Base-by-base conservation (phyloP, 192 early-diverging fungal species). In the Oehlia diaphana region DNA sequence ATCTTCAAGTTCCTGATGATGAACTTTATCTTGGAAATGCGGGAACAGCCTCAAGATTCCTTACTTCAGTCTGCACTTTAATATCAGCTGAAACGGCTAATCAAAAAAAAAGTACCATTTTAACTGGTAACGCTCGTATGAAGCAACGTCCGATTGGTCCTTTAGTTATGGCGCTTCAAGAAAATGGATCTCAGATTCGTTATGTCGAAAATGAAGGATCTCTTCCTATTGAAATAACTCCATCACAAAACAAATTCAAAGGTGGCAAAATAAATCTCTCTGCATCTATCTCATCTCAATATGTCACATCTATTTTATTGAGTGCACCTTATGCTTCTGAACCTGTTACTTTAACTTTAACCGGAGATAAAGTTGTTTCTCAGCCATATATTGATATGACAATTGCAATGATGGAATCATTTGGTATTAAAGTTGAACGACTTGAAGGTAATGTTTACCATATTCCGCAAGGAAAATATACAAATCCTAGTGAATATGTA, bases 321-420 rank as follows among this genome's bases (percentile, higher is more conserved):
- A 96, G 96, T 61, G 98, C 97, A 1, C 98, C 98, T 7, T 98
- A 98, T 81, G 96, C 97, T 16, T 86, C 85, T 67, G 82, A 90
- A 58, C 87, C 92, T 0, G 94, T 98, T 14, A 91, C 90, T 16
- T 86, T 99, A 58, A 93, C 90, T 70, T 87, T 99, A 31, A 91
- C 92, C 23, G 97, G 96, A 69, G 97, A 95, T 53, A 91, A 96
- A 76, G 97, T 99, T 35, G 95, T 99, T 66, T 97, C 95, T 50
- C 95, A 97, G 82, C 96, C 94, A 12, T 99, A 99, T 86, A 99
- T 99, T 80, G 98, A 99, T 84, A 98, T 99, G 98, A 99, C 98
- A 6, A 92, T 97, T 64, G 91, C 94, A 44, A 99, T 99, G 97
- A 99, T 99, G 97, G 89, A 88, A 73, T 92, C 93, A 26, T 99